These are phyloP conservation scores for Phaseolus coccineus DNA, from an alignment of 331 rosid genomes.

Conservation along the genomic window DNA sequence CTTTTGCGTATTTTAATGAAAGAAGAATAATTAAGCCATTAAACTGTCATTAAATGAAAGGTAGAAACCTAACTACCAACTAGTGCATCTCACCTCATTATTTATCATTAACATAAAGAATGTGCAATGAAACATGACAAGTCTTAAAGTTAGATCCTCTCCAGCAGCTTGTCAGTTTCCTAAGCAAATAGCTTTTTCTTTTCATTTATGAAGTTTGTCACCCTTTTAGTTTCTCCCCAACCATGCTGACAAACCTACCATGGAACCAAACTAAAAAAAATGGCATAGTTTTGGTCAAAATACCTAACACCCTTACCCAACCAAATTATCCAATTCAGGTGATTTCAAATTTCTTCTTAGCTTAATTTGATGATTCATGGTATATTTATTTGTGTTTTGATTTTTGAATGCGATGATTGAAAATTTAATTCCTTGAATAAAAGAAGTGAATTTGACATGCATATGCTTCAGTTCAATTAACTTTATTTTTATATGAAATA, in stretches of 20 bases:
- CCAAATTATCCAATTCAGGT: not conserved
- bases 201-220: slow-evolving; percentile 16
- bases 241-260: too few species aligned
- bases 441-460: too few species aligned
- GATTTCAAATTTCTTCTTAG: too few species aligned
- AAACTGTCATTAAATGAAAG: slow-evolving; percentile 22
- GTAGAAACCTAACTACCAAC: slow-evolving; percentile 16
- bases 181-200: slow-evolving; percentile 13
- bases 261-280: not conserved
- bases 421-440: too few species aligned
- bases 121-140: not conserved
- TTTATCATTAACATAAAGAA: not conserved
- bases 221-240: not conserved
- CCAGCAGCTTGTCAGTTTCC: not conserved
- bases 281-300: slow-evolving; percentile 4
- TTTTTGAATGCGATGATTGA: too few species aligned
- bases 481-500: too few species aligned
- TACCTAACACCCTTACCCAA: not conserved
- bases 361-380: too few species aligned
- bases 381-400: too few species aligned
- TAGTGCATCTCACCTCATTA: not conserved
- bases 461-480: too few species aligned
- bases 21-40: not conserved
- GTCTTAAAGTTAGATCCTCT: not conserved
- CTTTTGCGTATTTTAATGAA: not conserved